Base-by-base conservation (phyloP, 306 rosid genomes). In the Delonix regia region DNA sequence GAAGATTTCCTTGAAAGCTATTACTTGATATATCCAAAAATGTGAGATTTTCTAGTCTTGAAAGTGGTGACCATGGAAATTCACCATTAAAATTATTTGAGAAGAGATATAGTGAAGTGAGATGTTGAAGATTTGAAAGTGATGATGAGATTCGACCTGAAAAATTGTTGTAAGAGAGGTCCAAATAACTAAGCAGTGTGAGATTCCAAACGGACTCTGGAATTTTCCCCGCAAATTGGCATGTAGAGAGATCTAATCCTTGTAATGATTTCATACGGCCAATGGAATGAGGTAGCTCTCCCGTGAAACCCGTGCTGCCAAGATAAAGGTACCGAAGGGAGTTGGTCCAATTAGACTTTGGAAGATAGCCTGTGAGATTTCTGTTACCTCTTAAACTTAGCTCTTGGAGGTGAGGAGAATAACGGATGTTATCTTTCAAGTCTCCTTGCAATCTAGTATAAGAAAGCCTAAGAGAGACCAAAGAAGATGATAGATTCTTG, bases 361-460 rank as follows among this genome's bases (percentile, higher is more conserved):
- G 34, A 12, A 56, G 16, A 56, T 56, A 12, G 34, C 63, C 63
- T 12, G 16, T 25, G 3, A 56, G 63, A 25, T 56, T 56, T 56
- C 14, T 30, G 7, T 56, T 56, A 11, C 0, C 0, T 0, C 0
- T 0, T 16, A 25, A 25, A 12, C 0, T 0, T 57, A 57, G 4
- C 3, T 0, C 7, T 16, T 57, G 9, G 12, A 57, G 34, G 3
- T 10, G 36, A 28, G 63, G 36, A 25, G 4, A 30, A 6, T 9
- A 30, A 27, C 3, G 15, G 3, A 61, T 2, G 16, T 14, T 61
- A 5, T 15, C 67, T 14, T 28, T 41, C 41, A 61, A 14, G 6
- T 30, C 28, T 36, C 67, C 67, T 27, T 27, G 67, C 7, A 61
- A 28, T 28, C 67, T 18, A 14, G 13, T 4, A 1, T 27, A 1